phyloP scores from a whole-genome alignment of 2,329 filamentous ascomycete genomes.

The Ophiostoma australiae region DNA sequence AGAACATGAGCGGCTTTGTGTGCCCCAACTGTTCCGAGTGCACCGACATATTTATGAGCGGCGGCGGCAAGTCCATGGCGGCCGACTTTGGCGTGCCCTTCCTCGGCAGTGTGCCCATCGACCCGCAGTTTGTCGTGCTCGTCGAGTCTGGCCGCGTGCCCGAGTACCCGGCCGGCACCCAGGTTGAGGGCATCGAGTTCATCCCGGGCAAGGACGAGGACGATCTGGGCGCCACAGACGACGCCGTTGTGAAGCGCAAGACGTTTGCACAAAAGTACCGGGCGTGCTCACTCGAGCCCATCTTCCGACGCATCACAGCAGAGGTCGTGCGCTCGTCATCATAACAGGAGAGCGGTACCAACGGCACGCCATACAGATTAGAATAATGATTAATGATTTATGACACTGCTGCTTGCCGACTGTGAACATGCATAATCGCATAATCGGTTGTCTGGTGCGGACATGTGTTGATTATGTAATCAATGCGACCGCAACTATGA shows the following conservation, averaged over 20 bases:
- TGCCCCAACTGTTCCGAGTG: slow-evolving; percentile 76
- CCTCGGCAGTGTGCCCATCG: slow-evolving; percentile 81
- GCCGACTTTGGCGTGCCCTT: slow-evolving; percentile 78
- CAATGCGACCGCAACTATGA: neutral
- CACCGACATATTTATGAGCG: slow-evolving; percentile 88
- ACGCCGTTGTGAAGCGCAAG: slow-evolving; percentile 33
- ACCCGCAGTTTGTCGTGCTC: slow-evolving; percentile 83
- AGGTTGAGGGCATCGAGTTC: slow-evolving; percentile 54
- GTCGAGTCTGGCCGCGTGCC: slow-evolving; percentile 69
- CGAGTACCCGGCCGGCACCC: slow-evolving; percentile 63
- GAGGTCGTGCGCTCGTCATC: slow-evolving; percentile 38
- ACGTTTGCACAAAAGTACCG: slow-evolving; percentile 66
- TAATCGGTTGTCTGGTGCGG: neutral
- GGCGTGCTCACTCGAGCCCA: slow-evolving; percentile 62
- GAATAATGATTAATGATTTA: neutral
- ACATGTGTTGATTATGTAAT: neutral
- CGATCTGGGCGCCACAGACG: neutral
- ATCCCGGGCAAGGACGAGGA: slow-evolving; percentile 21
- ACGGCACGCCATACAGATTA: neutral
- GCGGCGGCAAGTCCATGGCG: slow-evolving; percentile 86
- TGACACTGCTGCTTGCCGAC: neutral
- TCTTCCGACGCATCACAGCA: slow-evolving; percentile 62
- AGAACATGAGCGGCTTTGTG: slow-evolving; percentile 96
- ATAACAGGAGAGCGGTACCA: neutral
- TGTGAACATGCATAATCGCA: neutral